Conservation (phyloP, 495 filamentous ascomycete species). For the Jackrogersella multiformis region DNA sequence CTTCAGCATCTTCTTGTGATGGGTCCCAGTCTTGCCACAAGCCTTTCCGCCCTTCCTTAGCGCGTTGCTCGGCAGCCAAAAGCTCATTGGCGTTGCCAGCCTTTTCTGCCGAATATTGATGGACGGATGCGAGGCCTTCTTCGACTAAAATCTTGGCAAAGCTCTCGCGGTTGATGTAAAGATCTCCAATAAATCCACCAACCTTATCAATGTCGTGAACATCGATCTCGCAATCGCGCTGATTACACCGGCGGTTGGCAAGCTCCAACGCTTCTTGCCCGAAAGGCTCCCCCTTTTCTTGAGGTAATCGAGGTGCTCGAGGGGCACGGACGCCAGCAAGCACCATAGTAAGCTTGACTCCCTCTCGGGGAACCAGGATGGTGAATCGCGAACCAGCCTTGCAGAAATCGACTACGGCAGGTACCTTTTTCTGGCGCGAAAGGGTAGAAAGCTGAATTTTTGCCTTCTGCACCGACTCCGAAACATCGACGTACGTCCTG, state of each 20-base stretch:
- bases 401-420: slow-evolving; percentile 95
- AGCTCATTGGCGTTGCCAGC: slow-evolving; percentile 88
- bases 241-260: slow-evolving; percentile 84
- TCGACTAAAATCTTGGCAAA: slow-evolving; percentile 94
- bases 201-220: slow-evolving; percentile 95
- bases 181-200: slow-evolving; percentile 94
- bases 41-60: slow-evolving; percentile 86
- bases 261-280: slow-evolving; percentile 94
- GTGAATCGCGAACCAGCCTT: slow-evolving; percentile 95
- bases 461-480: slow-evolving; percentile 91
- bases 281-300: slow-evolving; percentile 89
- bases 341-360: slow-evolving; percentile 93
- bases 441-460: slow-evolving; percentile 90
- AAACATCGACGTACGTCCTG: slow-evolving; percentile 86
- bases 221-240: slow-evolving; percentile 96
- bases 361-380: slow-evolving; percentile 89
- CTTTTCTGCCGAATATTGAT: slow-evolving; percentile 95
- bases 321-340: slow-evolving; percentile 95
- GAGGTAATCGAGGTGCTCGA: slow-evolving; percentile 76
- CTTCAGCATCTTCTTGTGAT: slow-evolving; percentile 71
- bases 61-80: slow-evolving; percentile 83
- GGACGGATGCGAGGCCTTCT: slow-evolving; percentile 90
- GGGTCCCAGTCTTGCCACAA: slow-evolving; percentile 96
- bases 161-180: slow-evolving; percentile 95
- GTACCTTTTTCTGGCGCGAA: slow-evolving; percentile 89